Evolutionary conservation across 1,284 basidiomycete genomes (phyloP), one percentile per base, ranked within the genome.

Genomic region (Boletus austroedulis): DNA sequence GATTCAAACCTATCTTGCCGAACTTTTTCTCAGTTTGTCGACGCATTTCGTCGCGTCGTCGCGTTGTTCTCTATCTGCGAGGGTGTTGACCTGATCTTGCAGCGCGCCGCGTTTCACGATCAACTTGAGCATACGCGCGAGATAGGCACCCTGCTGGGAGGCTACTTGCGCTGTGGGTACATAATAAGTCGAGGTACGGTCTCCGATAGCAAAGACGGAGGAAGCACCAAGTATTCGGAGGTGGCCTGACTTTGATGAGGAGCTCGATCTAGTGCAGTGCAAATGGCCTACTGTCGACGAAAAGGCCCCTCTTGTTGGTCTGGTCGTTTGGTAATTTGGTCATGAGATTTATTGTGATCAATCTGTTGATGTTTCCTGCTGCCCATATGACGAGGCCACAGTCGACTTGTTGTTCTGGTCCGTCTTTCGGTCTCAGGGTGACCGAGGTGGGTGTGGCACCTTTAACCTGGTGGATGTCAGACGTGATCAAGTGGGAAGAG

Each of bases 301-400:
- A 72, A 63, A 98, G 84, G 57, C 95, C 96, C 36, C 96, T 84
- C 67, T 84, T 86, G 76, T 95, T 94, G 54, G 84, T 94, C 76
- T 97, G 95, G 3, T 76, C 78, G n/a, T 78, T 76, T 12, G 92
- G 81, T 45, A 98, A 76, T 69, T 92, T 87, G 51, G 79, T 79
- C 89, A 98, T 96, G 61, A 98, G 78, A 71, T 95, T 89, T 62
- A 84, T 83, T 2, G 94, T 94, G 62, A 98, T 79, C 61, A 87
- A 80, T 53, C 4, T 28, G 4, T 87, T 83, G 52, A 90, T 95
- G 79, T 98, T 98, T 47, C 96, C 95, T 74, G 90, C 92, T 44
- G 92, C 92, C 93, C 94, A 96, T n/a, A n/a, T n/a, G 59, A 96
- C 89, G 68, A 95, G 81, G 43, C 94, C 94, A 72, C 92, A 95